Evolutionary conservation across 225 moss, liverwort and hornwort species (phyloP).

Genomic region (Takakia lepidozioides): DNA sequence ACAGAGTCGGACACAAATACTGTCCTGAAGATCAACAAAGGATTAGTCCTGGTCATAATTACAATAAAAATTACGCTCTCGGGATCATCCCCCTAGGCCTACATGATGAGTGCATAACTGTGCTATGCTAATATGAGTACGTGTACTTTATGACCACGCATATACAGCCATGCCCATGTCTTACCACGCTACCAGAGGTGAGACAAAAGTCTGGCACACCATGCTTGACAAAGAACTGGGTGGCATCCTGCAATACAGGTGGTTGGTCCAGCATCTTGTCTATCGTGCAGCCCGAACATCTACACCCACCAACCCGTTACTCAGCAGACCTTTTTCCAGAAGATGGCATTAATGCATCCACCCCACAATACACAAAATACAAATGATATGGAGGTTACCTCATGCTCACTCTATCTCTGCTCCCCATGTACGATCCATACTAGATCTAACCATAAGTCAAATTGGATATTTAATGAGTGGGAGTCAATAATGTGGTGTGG

Average conservation of each 20-base stretch:
- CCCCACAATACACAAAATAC: not conserved
- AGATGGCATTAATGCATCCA: slow-evolving; percentile 1
- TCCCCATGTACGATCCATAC: too few relatives aligned
- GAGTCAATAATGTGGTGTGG: too few relatives aligned
- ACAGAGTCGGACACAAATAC: not conserved
- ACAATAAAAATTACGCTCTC: not conserved
- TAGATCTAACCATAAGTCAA: too few relatives aligned
- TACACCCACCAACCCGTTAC: slow-evolving; percentile 15
- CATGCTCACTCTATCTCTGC: too few relatives aligned
- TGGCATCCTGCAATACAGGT: slow-evolving; percentile 51
- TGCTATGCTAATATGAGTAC: not conserved
- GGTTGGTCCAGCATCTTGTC: slow-evolving; percentile 41
- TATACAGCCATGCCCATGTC: too few relatives aligned
- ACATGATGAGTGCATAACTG: not conserved
- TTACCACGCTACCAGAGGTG: slow-evolving; percentile 60
- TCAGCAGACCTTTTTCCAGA: slow-evolving; percentile 1
- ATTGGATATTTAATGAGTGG: too few relatives aligned
- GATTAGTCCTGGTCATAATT: not conserved
- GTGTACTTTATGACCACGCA: too few relatives aligned
- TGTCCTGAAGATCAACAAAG: not conserved
- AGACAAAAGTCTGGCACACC: slow-evolving; percentile 64
- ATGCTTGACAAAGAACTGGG: slow-evolving; percentile 51
- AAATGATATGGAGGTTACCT: not conserved
- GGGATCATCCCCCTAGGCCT: not conserved
- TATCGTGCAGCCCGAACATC: slow-evolving; percentile 89